Percentiles rank a stretch among this genome's conserved stretches.
phyloP scores from a whole-genome alignment of 2,329 filamentous ascomycete genomes.

The Diaporthe caulivora region DNA sequence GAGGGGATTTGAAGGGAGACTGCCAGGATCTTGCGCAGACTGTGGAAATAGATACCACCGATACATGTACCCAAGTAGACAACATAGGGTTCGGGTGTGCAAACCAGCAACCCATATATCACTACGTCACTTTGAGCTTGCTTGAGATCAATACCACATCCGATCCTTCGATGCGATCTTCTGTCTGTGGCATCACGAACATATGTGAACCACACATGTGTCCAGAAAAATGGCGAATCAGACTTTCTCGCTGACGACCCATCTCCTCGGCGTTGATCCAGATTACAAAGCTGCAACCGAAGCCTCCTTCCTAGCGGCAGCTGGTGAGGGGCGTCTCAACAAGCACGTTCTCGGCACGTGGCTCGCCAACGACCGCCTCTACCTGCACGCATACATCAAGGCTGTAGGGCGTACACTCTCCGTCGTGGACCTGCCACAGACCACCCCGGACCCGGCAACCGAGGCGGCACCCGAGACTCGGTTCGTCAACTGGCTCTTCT shows the following conservation, averaged over 20 bases:
- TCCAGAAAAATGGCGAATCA: constrained; percentile 2
- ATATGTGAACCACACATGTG: not conserved
- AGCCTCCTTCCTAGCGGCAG: constrained; percentile 74
- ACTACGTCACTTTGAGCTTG: constrained; percentile 1
- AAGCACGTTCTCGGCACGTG: constrained; percentile 70
- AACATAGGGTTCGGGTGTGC: constrained; percentile 25
- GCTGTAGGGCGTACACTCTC: constrained; percentile 75
- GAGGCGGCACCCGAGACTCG: constrained; percentile 60
- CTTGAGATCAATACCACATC: not conserved
- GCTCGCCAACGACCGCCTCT: constrained; percentile 79
- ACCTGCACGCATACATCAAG: constrained; percentile 77
- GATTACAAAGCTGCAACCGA: constrained; percentile 71
- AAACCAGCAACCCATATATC: not conserved
- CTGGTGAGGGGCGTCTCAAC: constrained; percentile 71
- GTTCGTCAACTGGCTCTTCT: constrained; percentile 72
- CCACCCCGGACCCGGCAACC: constrained; percentile 36
- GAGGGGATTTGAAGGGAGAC: not conserved
- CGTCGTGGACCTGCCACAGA: constrained; percentile 68
- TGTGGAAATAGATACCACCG: not conserved
- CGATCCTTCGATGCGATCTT: not conserved
- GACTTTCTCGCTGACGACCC: constrained; percentile 62
- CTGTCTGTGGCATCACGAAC: not conserved
- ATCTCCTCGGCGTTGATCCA: constrained; percentile 65
- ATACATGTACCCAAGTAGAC: not conserved
- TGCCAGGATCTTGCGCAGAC: not conserved